Conservation (phyloP, 495 filamentous ascomycete species). For the Penicillium silybi region DNA sequence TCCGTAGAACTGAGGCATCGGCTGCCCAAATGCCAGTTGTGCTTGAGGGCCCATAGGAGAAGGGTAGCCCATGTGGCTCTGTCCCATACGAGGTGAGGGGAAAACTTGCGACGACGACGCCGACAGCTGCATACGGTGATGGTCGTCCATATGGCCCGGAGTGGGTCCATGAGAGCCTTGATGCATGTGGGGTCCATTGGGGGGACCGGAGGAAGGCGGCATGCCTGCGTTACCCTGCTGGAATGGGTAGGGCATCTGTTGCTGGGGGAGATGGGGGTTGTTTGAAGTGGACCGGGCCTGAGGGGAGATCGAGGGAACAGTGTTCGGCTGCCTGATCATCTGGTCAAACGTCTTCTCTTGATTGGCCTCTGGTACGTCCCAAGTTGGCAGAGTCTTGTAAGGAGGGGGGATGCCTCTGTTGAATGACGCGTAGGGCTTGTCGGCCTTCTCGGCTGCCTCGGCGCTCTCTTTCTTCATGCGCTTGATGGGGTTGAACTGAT, state of each 20-base stretch:
- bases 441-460: conserved; percentile 45
- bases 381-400: conserved; percentile 75
- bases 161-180: conserved; percentile 61
- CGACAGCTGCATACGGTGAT: conserved; percentile 82
- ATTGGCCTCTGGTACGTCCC: conserved; percentile 60
- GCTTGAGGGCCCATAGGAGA: conserved; percentile 64
- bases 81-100: conserved; percentile 73
- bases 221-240: conserved; percentile 44
- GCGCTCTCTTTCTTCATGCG: conserved; percentile 59
- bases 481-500: conserved; percentile 71
- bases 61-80: conserved; percentile 64
- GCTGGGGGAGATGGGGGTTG: conserved; percentile 63
- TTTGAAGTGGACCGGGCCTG: conserved; percentile 57
- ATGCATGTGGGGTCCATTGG: conserved; percentile 63
- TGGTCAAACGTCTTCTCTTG: conserved; percentile 69
- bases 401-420: conserved; percentile 76
- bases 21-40: conserved; percentile 69
- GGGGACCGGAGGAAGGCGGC: conserved; percentile 48
- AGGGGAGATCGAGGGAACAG: conserved; percentile 57
- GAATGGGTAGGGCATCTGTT: conserved; percentile 69
- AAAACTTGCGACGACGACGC: conserved; percentile 72
- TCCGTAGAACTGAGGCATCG: conserved; percentile 66
- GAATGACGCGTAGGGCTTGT: conserved; percentile 23
- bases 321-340: conserved; percentile 64
- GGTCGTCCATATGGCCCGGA: conserved; percentile 65